Evolutionary conservation across 108 stramenopile genomes (phyloP).

Genomic region (Phaeodactylum tricornutum): DNA sequence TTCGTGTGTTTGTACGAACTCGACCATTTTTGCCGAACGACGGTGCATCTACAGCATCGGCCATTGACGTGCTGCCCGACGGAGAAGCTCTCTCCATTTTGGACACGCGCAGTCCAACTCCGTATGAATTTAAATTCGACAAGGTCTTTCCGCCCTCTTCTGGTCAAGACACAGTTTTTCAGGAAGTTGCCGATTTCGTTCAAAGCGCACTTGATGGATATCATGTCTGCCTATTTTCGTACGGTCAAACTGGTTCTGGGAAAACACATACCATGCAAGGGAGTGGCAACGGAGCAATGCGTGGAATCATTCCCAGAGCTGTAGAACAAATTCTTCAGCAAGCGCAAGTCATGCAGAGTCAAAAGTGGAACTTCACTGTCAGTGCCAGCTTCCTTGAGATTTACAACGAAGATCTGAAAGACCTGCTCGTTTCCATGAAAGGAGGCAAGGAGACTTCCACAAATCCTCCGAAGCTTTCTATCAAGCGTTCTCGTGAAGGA

Average conservation of each 20-base stretch:
- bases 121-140: slow-evolving; percentile 77
- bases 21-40: slow-evolving; percentile 88
- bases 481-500: slow-evolving; percentile 65
- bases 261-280: slow-evolving; percentile 99
- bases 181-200: slow-evolving; percentile 94
- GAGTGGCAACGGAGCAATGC: slow-evolving; percentile 72
- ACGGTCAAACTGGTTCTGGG: slow-evolving; percentile 81
- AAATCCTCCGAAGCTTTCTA: slow-evolving; percentile 59
- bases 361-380: slow-evolving; percentile 93
- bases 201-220: slow-evolving; percentile 95
- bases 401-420: slow-evolving; percentile 96
- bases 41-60: slow-evolving; percentile 25
- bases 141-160: slow-evolving; percentile 86
- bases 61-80: slow-evolving; percentile 35
- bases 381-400: slow-evolving; percentile 97
- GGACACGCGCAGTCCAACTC: slow-evolving; percentile 25
- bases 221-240: slow-evolving; percentile 92
- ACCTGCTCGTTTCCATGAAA: slow-evolving; percentile 72
- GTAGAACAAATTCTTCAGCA: slow-evolving; percentile 87
- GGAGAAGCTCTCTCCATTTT: slow-evolving; percentile 42
- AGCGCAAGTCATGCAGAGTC: slow-evolving; percentile 60
- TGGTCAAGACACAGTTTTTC: slow-evolving; percentile 87
- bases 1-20: slow-evolving; percentile 91
- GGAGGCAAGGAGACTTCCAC: slow-evolving; percentile 3
- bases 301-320: slow-evolving; percentile 92